These are phyloP conservation scores for Gloeophyllum trabeum DNA, from an alignment of 768 basidiomycete genomes.

Conservation along the genomic window DNA sequence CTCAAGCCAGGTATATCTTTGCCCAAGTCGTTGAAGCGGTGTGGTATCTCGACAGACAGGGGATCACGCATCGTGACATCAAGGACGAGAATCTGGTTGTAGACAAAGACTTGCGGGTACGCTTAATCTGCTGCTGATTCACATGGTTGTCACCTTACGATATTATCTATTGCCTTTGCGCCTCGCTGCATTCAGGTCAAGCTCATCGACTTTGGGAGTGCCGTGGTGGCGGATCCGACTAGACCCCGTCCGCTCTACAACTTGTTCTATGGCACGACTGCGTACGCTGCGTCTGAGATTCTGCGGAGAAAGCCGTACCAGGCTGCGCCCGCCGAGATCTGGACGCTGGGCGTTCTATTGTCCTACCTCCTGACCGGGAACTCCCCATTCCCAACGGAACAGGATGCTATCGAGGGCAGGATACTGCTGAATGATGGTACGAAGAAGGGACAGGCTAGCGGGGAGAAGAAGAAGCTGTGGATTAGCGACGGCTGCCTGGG, in stretches of 20 bases:
- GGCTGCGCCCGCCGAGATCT: constrained; percentile 90
- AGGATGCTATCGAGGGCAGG: constrained; percentile 61
- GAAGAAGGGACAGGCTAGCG: constrained; percentile 9
- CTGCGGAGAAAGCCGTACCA: constrained; percentile 82
- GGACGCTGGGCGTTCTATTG: constrained; percentile 91
- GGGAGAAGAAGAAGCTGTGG: constrained; percentile 5
- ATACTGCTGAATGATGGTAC: constrained; percentile 28
- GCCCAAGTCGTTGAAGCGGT: constrained; percentile 82
- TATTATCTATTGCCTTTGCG: constrained; percentile 4
- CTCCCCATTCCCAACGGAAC: constrained; percentile 85
- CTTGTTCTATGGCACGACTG: constrained; percentile 87
- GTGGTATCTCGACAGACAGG: constrained; percentile 65
- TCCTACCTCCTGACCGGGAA: constrained; percentile 90
- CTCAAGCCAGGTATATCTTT: constrained; percentile 74
- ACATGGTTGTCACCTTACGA: constrained; percentile 1
- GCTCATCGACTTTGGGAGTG: constrained; percentile 92
- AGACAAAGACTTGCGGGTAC: constrained; percentile 59
- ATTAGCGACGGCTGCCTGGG: constrained; percentile 32
- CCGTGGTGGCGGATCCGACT: constrained; percentile 58
- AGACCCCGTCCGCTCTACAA: constrained; percentile 57
- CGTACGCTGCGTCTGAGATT: constrained; percentile 93
- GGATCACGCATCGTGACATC: constrained; percentile 90
- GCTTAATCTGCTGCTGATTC: constrained; percentile 9
- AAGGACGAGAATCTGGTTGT: constrained; percentile 94
- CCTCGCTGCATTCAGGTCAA: constrained; percentile 85